Conservation (phyloP, 305 asterid species). For the Rubia balearica region DNA sequence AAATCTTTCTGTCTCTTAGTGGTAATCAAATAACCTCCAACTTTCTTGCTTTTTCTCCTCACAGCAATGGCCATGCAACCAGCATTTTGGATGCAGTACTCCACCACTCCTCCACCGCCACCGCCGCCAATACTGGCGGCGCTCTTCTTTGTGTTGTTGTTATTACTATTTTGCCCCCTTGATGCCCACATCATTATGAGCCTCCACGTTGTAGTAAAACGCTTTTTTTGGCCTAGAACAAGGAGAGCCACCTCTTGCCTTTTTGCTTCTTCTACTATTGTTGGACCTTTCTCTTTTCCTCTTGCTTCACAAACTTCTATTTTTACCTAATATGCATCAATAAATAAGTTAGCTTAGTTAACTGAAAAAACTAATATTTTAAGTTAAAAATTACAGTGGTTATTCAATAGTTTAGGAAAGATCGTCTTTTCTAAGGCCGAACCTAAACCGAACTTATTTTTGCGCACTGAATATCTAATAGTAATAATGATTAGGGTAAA, state of each 20-base stretch:
- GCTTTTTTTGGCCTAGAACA: conserved; percentile 71
- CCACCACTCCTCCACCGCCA: conserved; percentile 42
- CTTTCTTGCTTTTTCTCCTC: conserved; percentile 59
- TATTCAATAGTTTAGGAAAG: too few relatives aligned
- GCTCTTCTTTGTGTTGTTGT: neutral
- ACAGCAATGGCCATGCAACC: conserved; percentile 80
- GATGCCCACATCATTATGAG: conserved; percentile 60
- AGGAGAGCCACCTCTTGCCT: conserved; percentile 40
- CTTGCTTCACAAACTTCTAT: conserved; percentile 47
- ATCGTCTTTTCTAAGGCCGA: too few relatives aligned
- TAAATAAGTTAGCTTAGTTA: neutral
- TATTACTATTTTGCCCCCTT: conserved; percentile 20
- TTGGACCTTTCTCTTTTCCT: conserved; percentile 66
- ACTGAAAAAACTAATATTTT: too few relatives aligned
- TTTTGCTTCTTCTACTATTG: conserved; percentile 54
- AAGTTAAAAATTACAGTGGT: too few relatives aligned
- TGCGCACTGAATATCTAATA: too few relatives aligned
- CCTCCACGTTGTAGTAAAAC: conserved; percentile 51
- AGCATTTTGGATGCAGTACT: conserved; percentile 80
- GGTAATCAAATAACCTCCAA: conserved; percentile 70
- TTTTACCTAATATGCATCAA: conserved; percentile 28
- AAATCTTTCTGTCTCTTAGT: conserved; percentile 61
- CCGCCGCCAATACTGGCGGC: conserved; percentile 22
- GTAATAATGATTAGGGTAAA: too few relatives aligned
- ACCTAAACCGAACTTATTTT: too few relatives aligned